A percentile compares a stretch with the other conserved stretches of the same genome.
Evolutionary conservation across 108 stramenopile species (phyloP).

Genomic region (Parietichytrium sp.): DNA sequence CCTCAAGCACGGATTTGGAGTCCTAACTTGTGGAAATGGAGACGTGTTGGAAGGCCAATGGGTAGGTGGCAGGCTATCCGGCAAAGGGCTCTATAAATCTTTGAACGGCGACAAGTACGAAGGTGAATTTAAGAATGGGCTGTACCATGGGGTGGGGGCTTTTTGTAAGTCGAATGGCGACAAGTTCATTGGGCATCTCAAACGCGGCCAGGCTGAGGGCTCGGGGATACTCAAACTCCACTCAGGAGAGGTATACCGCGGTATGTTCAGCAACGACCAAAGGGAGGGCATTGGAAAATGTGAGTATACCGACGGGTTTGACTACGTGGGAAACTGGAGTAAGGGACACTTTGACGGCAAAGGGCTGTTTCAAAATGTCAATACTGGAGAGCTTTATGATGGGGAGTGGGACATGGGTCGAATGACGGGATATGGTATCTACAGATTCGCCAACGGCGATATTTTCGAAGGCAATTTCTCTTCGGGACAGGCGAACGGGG

Average conservation of each 20-base stretch:
- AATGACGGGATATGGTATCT: slow-evolving; percentile 82
- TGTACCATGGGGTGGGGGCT: slow-evolving; percentile 80
- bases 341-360: slow-evolving; percentile 11
- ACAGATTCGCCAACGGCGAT: slow-evolving; percentile 77
- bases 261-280: not conserved
- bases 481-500: slow-evolving; percentile 72
- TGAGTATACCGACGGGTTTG: not conserved
- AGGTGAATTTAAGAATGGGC: slow-evolving; percentile 52
- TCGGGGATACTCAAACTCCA: not conserved
- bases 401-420: slow-evolving; percentile 79
- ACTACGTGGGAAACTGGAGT: not conserved
- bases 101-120: slow-evolving; percentile 60
- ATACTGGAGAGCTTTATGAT: slow-evolving; percentile 63
- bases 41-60: slow-evolving; percentile 62
- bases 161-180: slow-evolving; percentile 82
- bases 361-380: not conserved
- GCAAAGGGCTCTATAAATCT: slow-evolving; percentile 56
- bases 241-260: not conserved
- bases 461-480: slow-evolving; percentile 70
- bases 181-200: slow-evolving; percentile 71
- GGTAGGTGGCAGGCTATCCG: slow-evolving; percentile 48
- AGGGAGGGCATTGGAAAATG: not conserved
- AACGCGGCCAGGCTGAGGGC: slow-evolving; percentile 73
- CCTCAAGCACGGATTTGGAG: slow-evolving; percentile 54
- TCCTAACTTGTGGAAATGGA: slow-evolving; percentile 49